Percentiles rank a stretch among this genome's conserved stretches.
phyloP scores from a whole-genome alignment of 257 asterid genomes.

The Cynanchum wilfordii region DNA sequence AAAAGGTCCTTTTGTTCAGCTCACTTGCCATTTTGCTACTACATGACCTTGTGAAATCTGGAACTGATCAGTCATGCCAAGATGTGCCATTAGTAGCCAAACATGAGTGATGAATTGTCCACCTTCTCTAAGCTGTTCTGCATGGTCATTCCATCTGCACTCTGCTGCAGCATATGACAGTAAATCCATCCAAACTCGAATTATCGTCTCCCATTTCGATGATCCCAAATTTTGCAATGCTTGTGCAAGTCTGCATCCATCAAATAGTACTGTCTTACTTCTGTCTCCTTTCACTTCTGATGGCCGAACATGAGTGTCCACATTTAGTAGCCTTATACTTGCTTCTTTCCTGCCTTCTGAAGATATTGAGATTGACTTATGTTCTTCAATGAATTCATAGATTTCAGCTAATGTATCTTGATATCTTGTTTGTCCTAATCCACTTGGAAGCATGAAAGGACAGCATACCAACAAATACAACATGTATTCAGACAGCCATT shows the following conservation, averaged over 20 bases:
- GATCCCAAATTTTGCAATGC: no score
- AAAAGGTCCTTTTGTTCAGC: neutral
- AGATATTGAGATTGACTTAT: neutral
- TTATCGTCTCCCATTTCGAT: constrained; percentile 27
- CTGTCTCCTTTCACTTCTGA: constrained; percentile 29
- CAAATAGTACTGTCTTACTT: constrained; percentile 27
- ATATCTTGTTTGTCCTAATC: constrained; percentile 29
- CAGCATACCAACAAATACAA: constrained; percentile 20
- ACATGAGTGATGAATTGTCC: constrained; percentile 13
- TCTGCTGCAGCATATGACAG: constrained; percentile 10
- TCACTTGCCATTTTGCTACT: neutral
- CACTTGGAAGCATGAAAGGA: constrained; percentile 35
- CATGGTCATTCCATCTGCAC: constrained; percentile 12
- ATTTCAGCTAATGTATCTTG: constrained; percentile 30
- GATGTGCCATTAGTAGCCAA: constrained; percentile 11
- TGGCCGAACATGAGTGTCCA: constrained; percentile 14
- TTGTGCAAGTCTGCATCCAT: constrained; percentile 18
- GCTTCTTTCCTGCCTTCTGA: neutral
- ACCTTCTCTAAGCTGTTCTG: constrained; percentile 12
- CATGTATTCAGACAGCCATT: constrained; percentile 29
- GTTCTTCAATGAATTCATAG: constrained; percentile 10
- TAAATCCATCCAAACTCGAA: constrained; percentile 15
- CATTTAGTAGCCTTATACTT: constrained; percentile 3
- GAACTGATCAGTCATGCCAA: constrained; percentile 6
- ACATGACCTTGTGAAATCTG: constrained; percentile 13